These are phyloP conservation scores for Mangifera indica DNA, from an alignment of 345 rosid species.

Conservation along the genomic window DNA sequence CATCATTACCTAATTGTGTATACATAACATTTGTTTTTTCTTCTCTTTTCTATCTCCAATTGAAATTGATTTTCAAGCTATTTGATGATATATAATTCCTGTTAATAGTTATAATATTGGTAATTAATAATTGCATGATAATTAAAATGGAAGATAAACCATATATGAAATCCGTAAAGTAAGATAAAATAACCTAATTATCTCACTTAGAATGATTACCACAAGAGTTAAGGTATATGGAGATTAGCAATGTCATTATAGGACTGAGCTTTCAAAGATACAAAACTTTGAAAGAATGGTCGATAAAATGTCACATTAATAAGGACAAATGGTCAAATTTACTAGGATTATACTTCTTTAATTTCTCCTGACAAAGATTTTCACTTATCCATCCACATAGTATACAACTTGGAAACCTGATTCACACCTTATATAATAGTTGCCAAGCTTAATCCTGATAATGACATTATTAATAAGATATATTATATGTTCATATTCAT, in stretches of 20 bases:
- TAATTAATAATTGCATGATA: too few relatives aligned
- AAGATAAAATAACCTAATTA: background rate
- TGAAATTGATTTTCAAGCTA: background rate
- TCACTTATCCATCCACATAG: slow-evolving; percentile 17
- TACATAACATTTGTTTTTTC: too few relatives aligned
- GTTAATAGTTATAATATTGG: too few relatives aligned
- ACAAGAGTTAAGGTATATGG: slow-evolving; percentile 11
- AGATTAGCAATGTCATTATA: background rate
- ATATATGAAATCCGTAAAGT: background rate
- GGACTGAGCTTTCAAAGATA: slow-evolving; percentile 23
- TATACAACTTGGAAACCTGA: slow-evolving; percentile 9
- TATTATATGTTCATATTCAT: background rate
- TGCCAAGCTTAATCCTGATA: background rate
- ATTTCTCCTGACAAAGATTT: slow-evolving; percentile 28
- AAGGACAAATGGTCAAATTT: slow-evolving; percentile 24
- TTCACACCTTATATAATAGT: background rate
- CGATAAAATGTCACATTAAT: slow-evolving; percentile 21
- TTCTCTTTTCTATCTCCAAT: background rate
- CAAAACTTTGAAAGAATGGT: slow-evolving; percentile 21
- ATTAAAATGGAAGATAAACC: background rate
- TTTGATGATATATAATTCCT: too few relatives aligned
- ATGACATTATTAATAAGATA: background rate
- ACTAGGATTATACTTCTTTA: slow-evolving; percentile 3
- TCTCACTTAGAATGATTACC: slow-evolving; percentile 9
- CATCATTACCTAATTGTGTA: too few relatives aligned